Base-by-base conservation (phyloP, 768 basidiomycete genomes). In the Tephrocybe sp. region DNA sequence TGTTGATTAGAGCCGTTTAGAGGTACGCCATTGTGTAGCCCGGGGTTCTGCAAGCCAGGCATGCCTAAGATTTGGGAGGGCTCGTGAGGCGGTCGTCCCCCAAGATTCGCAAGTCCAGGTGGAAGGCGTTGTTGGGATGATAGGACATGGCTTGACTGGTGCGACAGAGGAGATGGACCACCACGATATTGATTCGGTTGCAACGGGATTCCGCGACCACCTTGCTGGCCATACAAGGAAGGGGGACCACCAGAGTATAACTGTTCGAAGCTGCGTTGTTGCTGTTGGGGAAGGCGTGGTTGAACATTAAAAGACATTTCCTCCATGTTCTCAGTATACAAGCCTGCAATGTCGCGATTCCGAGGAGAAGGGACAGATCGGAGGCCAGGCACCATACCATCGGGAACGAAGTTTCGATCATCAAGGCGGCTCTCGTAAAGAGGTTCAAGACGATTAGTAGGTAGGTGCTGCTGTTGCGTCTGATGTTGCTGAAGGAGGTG, bases 311-410 rank as follows among this genome's bases (percentile, higher is more conserved):
- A 84, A 42, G 80, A 79, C 27, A 84, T 58, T 0, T 75, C 63
- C 19, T 91, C 89, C 21, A 80, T 58, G 13, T 76, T 70, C 24
- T 88, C 88, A 30, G 77, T 64, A 58, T 79, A 83, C 47, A 81
- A 68, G 3, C 71, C 66, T 27, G 69, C 68, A 52, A 73, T 72
- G 53, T 86, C 82, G 40, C 86, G 75, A 59, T 69, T 76, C 52
- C 86, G 78, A 47, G 82, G 77, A 36, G 82, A 79, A 40, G 78
- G 81, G 31, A 75, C 76, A 24, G 84, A 76, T 31, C 90, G 83
- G 25, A 92, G 75, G 8, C 89, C 91, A 21, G 91, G 89, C 13
- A 92, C 90, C 80, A 92, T 82, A 23, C 86, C 87, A 66, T 92
- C 88, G 9, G 90, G 87, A 21, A 88, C 78, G 57, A 92, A 92